A percentile compares a stretch with the other conserved stretches of the same genome.
phyloP scores from a whole-genome alignment of 2,329 filamentous ascomycete species.

The Fusarium coffeatum region DNA sequence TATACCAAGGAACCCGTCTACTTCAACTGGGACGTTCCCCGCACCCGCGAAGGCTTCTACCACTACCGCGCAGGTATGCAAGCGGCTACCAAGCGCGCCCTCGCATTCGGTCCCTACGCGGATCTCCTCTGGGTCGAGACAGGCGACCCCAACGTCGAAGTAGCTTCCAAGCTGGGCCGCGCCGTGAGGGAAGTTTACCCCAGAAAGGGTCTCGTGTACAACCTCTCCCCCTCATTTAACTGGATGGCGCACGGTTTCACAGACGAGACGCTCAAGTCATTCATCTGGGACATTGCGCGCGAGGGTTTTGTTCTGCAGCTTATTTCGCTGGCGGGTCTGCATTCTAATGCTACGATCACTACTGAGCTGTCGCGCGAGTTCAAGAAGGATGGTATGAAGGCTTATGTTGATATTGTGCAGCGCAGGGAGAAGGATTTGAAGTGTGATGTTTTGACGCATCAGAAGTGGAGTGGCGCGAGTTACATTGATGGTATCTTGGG shows the following conservation, averaged over 20 bases:
- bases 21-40: conserved; percentile 92
- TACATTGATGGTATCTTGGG: conserved; percentile 92
- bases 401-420: conserved; percentile 96
- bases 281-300: conserved; percentile 95
- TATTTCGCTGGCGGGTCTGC: conserved; percentile 73
- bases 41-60: conserved; percentile 94
- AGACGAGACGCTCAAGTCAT: conserved; percentile 83
- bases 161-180: conserved; percentile 79
- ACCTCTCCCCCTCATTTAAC: conserved; percentile 96
- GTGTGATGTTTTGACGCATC: conserved; percentile 93
- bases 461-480: conserved; percentile 79
- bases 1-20: conserved; percentile 75
- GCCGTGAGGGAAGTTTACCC: conserved; percentile 78
- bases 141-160: conserved; percentile 83
- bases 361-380: conserved; percentile 84
- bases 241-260: conserved; percentile 97
- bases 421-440: conserved; percentile 88
- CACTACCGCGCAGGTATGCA: conserved; percentile 86
- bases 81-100: conserved; percentile 91
- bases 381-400: conserved; percentile 93
- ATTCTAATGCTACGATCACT: conserved; percentile 72
- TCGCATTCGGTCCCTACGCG: conserved; percentile 90
- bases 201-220: conserved; percentile 93
- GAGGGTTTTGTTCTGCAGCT: conserved; percentile 82
- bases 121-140: conserved; percentile 99